These are phyloP conservation scores for Fusarium austroafricanum DNA, from an alignment of 2,329 filamentous ascomycete genomes.

Conservation along the genomic window DNA sequence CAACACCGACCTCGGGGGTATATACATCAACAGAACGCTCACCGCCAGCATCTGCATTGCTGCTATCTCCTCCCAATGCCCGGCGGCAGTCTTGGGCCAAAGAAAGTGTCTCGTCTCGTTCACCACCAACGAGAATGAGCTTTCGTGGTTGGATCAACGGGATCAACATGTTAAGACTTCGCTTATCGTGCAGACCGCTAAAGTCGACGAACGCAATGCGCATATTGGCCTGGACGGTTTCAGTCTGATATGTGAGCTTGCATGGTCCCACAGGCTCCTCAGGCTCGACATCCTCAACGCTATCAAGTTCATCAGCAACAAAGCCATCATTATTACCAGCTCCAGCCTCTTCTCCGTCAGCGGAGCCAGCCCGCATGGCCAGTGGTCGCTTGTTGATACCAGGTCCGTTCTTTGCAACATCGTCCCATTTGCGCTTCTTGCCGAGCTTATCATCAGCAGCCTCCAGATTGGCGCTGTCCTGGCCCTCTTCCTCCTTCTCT, in stretches of 20 bases:
- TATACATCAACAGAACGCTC: constrained; percentile 76
- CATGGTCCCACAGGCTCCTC: constrained; percentile 73
- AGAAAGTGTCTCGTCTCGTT: constrained; percentile 78
- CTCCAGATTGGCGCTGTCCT: constrained; percentile 57
- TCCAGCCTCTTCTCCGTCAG: constrained; percentile 59
- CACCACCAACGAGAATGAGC: constrained; percentile 89
- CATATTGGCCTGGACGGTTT: constrained; percentile 75
- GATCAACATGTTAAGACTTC: constrained; percentile 93
- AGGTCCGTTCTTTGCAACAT: constrained; percentile 56
- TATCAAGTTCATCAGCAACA: constrained; percentile 67
- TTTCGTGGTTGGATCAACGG: constrained; percentile 95
- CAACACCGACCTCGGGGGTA: constrained; percentile 78
- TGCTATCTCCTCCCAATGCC: constrained; percentile 57
- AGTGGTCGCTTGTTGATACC: constrained; percentile 71
- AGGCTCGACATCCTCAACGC: constrained; percentile 66
- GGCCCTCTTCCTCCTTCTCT: constrained; percentile 82
- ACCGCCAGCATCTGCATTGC: constrained; percentile 50
- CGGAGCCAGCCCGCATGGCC: constrained; percentile 54
- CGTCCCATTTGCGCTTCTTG: constrained; percentile 95
- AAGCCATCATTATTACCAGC: constrained; percentile 50
- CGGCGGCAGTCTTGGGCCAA: constrained; percentile 85
- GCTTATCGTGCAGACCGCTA: constrained; percentile 90
- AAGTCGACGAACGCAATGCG: constrained; percentile 92
- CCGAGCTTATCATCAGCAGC: constrained; percentile 75
- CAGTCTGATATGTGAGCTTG: constrained; percentile 75